Evolutionary conservation across 805 yeast genomes (phyloP).

Genomic region (Candida tallmaniae): DNA sequence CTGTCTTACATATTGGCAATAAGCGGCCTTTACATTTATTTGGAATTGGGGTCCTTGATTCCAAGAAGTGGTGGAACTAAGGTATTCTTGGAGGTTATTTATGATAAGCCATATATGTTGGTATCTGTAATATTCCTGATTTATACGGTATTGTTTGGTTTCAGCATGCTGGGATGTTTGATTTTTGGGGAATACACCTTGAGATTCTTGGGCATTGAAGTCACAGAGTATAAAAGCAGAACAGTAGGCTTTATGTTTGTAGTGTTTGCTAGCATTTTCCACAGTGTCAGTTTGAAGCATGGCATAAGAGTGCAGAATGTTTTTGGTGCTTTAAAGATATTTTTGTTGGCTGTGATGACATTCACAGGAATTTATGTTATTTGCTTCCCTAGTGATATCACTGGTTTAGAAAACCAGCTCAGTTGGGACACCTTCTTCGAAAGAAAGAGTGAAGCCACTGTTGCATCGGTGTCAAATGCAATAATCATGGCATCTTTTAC

Average conservation of each 20-base stretch:
- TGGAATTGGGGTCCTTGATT: slow-evolving; percentile 66
- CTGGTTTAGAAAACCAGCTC: slow-evolving; percentile 43
- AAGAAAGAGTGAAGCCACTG: slow-evolving; percentile 29
- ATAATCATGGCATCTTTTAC: slow-evolving; percentile 56
- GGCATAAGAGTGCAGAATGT: slow-evolving; percentile 61
- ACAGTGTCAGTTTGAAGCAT: slow-evolving; percentile 54
- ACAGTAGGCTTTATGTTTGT: slow-evolving; percentile 26
- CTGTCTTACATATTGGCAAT: slow-evolving; percentile 59
- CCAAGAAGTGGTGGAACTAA: slow-evolving; percentile 78
- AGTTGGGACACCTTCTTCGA: slow-evolving; percentile 25
- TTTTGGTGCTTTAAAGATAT: slow-evolving; percentile 58
- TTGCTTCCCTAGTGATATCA: slow-evolving; percentile 41
- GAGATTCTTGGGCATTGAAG: slow-evolving; percentile 40
- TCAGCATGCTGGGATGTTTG: slow-evolving; percentile 50
- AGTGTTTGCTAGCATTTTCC: slow-evolving; percentile 35
- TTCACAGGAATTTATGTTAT: slow-evolving; percentile 56
- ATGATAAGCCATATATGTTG: slow-evolving; percentile 54
- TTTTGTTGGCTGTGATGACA: slow-evolving; percentile 49
- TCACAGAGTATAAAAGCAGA: slow-evolving; percentile 31
- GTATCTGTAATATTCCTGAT: slow-evolving; percentile 47
- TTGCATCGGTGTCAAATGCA: slow-evolving; percentile 50
- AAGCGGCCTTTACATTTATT: slow-evolving; percentile 60
- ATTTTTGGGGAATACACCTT: slow-evolving; percentile 60
- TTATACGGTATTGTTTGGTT: slow-evolving; percentile 51
- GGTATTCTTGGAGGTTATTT: slow-evolving; percentile 65